Evolutionary conservation across 768 basidiomycete genomes (phyloP).

Genomic region (Boletus tylopilopsis): DNA sequence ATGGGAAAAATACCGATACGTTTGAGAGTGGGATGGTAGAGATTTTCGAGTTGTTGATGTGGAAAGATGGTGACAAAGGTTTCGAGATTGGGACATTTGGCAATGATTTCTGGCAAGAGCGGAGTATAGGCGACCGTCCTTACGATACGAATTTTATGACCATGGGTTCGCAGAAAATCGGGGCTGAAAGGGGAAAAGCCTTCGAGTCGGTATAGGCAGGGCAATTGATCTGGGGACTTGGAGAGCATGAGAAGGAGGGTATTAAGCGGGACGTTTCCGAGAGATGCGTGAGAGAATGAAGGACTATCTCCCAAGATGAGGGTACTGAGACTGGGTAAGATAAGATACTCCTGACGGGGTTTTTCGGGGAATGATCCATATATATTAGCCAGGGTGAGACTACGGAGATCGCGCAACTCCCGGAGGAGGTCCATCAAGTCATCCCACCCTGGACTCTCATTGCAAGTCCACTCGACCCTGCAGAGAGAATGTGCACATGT

Average conservation of each 20-base stretch:
- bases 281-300: slow-evolving; percentile 31
- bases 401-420: slow-evolving; percentile 32
- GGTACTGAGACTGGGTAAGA: slow-evolving; percentile 38
- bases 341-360: slow-evolving; percentile 20
- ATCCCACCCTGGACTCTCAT: slow-evolving; percentile 39
- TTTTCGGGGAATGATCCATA: slow-evolving; percentile 29
- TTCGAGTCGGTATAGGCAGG: slow-evolving; percentile 40
- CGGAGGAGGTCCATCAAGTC: slow-evolving; percentile 38
- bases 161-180: slow-evolving; percentile 40
- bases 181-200: slow-evolving; percentile 40
- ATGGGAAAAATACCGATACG: slow-evolving; percentile 45
- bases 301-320: slow-evolving; percentile 38
- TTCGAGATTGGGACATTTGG: slow-evolving; percentile 39
- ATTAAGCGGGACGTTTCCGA: slow-evolving; percentile 37
- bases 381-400: slow-evolving; percentile 41
- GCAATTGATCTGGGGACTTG: slow-evolving; percentile 33
- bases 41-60: slow-evolving; percentile 33
- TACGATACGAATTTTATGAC: slow-evolving; percentile 39
- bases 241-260: slow-evolving; percentile 37
- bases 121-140: slow-evolving; percentile 34
- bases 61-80: slow-evolving; percentile 38
- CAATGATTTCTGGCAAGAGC: slow-evolving; percentile 36
- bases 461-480: slow-evolving; percentile 44
- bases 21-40: slow-evolving; percentile 36
- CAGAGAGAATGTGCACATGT: slow-evolving; percentile 35